Evolutionary conservation across 352 stramenopile species (phyloP).

Genomic region (Blastocystis sp.): DNA sequence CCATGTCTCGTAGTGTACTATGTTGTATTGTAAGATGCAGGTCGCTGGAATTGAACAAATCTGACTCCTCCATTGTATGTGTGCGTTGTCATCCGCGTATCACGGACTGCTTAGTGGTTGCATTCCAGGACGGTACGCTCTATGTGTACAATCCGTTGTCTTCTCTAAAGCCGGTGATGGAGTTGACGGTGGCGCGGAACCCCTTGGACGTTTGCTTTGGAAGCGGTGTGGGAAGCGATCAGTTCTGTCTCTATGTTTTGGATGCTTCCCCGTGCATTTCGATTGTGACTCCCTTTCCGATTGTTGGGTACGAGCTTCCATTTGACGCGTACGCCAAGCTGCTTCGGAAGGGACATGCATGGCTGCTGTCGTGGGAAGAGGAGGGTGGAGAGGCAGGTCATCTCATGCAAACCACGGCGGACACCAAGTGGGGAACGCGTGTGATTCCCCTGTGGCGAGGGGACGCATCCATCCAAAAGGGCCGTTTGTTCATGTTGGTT

Average conservation of each 20-base stretch:
- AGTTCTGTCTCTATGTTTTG: neutral
- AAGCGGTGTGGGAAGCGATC: neutral
- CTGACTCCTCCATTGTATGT: neutral
- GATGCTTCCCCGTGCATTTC: neutral
- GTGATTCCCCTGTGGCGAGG: neutral
- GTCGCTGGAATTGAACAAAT: no score
- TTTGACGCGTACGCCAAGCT: neutral
- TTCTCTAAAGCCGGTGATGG: neutral
- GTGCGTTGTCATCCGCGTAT: conserved; percentile 21
- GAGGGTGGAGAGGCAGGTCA: no score
- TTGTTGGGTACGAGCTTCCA: neutral
- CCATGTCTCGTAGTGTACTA: no score
- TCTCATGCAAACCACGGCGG: no score
- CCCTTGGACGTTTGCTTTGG: neutral
- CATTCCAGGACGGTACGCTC: neutral
- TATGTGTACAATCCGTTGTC: neutral
- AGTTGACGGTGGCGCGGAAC: neutral
- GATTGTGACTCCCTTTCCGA: neutral
- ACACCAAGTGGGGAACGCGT: neutral
- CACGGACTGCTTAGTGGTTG: neutral
- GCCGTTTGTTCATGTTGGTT: neutral
- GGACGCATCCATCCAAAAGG: no score
- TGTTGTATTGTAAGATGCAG: no score
- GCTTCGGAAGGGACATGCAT: neutral
- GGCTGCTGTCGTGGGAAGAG: neutral